These are phyloP conservation scores for Ogataea allantospora DNA, from an alignment of 805 yeast genomes.

Conservation along the genomic window DNA sequence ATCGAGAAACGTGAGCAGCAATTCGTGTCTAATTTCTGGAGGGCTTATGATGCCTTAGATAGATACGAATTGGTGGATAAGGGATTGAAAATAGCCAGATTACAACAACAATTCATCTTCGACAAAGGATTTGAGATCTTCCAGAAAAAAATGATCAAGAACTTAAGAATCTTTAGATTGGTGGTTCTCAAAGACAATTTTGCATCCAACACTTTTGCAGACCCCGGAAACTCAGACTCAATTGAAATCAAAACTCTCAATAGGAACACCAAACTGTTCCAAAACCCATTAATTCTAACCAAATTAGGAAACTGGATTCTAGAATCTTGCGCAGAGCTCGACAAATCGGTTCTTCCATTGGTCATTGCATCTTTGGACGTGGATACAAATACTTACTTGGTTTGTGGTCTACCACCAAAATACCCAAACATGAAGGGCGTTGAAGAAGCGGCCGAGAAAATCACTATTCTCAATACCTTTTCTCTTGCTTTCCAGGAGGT, in stretches of 20 bases:
- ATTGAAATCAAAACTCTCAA: constrained; percentile 33
- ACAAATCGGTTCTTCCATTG: constrained; percentile 66
- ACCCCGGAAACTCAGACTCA: constrained; percentile 26
- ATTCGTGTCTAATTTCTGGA: constrained; percentile 48
- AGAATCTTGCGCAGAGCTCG: constrained; percentile 84
- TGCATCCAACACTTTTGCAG: constrained; percentile 21
- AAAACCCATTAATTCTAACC: constrained; percentile 81
- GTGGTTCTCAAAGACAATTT: constrained; percentile 80
- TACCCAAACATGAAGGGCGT: constrained; percentile 49
- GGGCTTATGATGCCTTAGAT: constrained; percentile 54
- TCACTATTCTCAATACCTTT: constrained; percentile 69
- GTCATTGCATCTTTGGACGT: constrained; percentile 82
- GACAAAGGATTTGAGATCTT: constrained; percentile 86
- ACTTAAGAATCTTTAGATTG: constrained; percentile 74
- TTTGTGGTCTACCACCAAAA: constrained; percentile 86
- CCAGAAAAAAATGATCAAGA: constrained; percentile 77
- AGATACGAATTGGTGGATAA: constrained; percentile 51
- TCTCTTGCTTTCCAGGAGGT: constrained; percentile 90
- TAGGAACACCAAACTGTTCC: constrained; percentile 75
- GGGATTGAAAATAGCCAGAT: constrained; percentile 84
- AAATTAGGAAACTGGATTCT: constrained; percentile 88
- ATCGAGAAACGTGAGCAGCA: constrained; percentile 32
- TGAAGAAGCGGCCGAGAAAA: constrained; percentile 34
- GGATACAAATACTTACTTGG: constrained; percentile 72
- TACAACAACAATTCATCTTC: constrained; percentile 78